phyloP scores from a whole-genome alignment of 1,139 yeast species.

The Oligophagozyma castellii region DNA sequence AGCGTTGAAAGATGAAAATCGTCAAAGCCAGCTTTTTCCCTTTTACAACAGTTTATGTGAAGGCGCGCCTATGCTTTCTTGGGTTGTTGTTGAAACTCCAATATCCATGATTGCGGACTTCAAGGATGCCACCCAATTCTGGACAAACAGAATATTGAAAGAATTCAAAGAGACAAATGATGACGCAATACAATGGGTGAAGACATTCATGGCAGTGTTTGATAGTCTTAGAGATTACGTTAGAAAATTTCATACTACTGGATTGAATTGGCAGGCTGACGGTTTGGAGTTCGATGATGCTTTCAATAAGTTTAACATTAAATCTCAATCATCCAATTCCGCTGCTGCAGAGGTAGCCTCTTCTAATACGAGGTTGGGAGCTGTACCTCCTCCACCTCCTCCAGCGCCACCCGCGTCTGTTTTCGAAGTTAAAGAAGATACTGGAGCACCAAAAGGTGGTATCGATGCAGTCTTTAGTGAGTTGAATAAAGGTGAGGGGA shows the following conservation, averaged over 20 bases:
- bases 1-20: constrained; percentile 58
- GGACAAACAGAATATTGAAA: constrained; percentile 82
- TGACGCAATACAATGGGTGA: constrained; percentile 70
- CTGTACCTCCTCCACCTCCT: constrained; percentile 32
- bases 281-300: constrained; percentile 36
- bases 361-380: constrained; percentile 23
- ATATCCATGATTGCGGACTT: constrained; percentile 65
- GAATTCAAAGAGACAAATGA: constrained; percentile 63
- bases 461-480: constrained; percentile 88
- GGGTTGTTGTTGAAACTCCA: constrained; percentile 67
- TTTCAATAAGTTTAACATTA: constrained; percentile 24
- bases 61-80: constrained; percentile 80
- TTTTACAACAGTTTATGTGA: constrained; percentile 78
- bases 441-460: constrained; percentile 29
- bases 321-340: constrained; percentile 12
- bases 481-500: constrained; percentile 68
- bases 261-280: constrained; percentile 64
- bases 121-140: constrained; percentile 85
- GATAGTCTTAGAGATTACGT: constrained; percentile 60
- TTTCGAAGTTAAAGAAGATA: constrained; percentile 32
- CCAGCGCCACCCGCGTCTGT: constrained; percentile 71
- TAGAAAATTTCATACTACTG: constrained; percentile 66
- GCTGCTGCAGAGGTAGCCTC: constrained; percentile 11
- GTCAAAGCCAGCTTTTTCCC: constrained; percentile 49
- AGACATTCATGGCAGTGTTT: constrained; percentile 44